phyloP scores from a whole-genome alignment of 768 basidiomycete species.

The Kwoniella dejecticola region DNA sequence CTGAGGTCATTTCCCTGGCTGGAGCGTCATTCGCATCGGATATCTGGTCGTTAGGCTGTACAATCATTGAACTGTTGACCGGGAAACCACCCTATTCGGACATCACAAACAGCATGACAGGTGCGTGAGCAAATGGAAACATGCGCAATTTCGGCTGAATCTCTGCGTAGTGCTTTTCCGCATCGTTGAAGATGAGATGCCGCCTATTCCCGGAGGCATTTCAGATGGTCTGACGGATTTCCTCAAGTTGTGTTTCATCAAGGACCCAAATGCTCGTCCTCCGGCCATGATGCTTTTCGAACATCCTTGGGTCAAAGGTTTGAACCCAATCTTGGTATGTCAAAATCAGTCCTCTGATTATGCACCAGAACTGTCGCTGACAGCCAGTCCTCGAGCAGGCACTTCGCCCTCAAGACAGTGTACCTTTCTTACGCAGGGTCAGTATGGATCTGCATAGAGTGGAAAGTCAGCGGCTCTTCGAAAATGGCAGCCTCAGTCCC shows the following conservation, averaged over 20 bases:
- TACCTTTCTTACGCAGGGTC: conserved; percentile 90
- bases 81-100: conserved; percentile 91
- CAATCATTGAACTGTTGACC: conserved; percentile 88
- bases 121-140: conserved; percentile 58
- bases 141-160: conserved; percentile 35
- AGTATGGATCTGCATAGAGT: conserved; percentile 80
- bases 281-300: conserved; percentile 81
- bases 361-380: not conserved
- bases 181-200: conserved; percentile 90
- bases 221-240: conserved; percentile 79
- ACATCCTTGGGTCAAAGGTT: conserved; percentile 85
- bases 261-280: conserved; percentile 80
- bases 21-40: conserved; percentile 67
- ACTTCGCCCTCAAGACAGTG: conserved; percentile 86
- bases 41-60: conserved; percentile 76
- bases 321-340: conserved; percentile 74
- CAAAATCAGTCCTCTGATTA: not conserved
- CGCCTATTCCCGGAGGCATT: conserved; percentile 77
- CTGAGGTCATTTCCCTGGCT: conserved; percentile 93
- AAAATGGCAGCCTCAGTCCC: conserved; percentile 1
- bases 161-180: conserved; percentile 95
- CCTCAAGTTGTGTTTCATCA: conserved; percentile 82
- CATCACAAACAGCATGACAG: conserved; percentile 84
- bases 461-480: conserved; percentile 56
- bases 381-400: conserved; percentile 58